A percentile compares a stretch with the other conserved stretches of the same genome.
phyloP scores from a whole-genome alignment of 345 rosid genomes.

The Anacardium occidentale region DNA sequence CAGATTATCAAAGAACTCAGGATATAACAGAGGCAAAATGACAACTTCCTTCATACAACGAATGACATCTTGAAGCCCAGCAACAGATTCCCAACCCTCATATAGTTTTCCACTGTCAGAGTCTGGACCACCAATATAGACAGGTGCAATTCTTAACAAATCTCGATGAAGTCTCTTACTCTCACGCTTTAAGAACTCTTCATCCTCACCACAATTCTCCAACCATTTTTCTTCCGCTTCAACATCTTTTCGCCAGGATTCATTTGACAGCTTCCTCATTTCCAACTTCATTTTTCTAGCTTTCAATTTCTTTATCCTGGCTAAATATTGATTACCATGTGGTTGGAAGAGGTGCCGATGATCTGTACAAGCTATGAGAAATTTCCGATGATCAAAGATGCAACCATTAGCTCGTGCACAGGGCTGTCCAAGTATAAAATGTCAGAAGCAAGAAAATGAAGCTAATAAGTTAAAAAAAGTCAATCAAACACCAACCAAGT shows the following conservation, averaged over 20 bases:
- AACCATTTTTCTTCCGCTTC: constrained; percentile 99
- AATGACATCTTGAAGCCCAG: constrained; percentile 92
- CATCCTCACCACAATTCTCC: constrained; percentile 99
- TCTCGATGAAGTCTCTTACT: constrained; percentile 93
- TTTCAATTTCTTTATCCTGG: constrained; percentile 70
- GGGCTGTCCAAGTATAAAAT: constrained; percentile 60
- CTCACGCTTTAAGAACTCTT: constrained; percentile 95
- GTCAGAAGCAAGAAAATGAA: constrained; percentile 24
- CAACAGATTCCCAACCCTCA: constrained; percentile 99
- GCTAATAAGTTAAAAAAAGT: constrained; percentile 23
- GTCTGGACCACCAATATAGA: constrained; percentile 80
- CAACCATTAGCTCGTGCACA: constrained; percentile 95
- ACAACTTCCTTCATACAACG: constrained; percentile 97
- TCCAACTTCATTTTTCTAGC: constrained; percentile 77
- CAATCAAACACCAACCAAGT: constrained; percentile 64
- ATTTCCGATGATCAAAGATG: constrained; percentile 95
- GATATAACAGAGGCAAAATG: constrained; percentile 87
- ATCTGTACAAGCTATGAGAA: constrained; percentile 97
- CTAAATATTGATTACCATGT: constrained; percentile 52
- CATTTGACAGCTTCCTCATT: constrained; percentile 74
- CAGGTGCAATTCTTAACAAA: constrained; percentile 91
- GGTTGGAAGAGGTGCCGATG: constrained; percentile 89
- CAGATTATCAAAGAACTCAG: constrained; percentile 85
- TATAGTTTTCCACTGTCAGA: constrained; percentile 51
- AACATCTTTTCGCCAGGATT: constrained; percentile 84